Base-by-base conservation (phyloP, 2,329 filamentous ascomycete genomes). In the Cladophialophora bantiana region DNA sequence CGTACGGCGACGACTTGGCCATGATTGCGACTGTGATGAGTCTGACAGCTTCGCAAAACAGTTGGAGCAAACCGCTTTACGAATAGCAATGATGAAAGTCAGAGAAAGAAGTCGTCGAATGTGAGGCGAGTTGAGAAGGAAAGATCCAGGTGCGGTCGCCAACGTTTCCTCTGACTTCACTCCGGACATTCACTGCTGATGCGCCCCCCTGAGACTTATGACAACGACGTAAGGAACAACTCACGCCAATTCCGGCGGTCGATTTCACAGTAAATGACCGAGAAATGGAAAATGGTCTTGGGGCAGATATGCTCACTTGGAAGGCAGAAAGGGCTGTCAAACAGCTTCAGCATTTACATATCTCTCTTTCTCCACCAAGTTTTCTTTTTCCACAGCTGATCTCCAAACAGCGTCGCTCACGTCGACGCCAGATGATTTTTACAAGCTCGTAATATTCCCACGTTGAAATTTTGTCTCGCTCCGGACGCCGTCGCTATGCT, bases 401-500 rank as follows among this genome's bases (percentile, higher is more conserved):
- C 10, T 50, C 45, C 13, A 20, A 50, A 31, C 45, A 3, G 45
- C 18, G 45, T 50, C 18, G 45, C 20, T 31, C 45, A 26, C 20
- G 45, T 18, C 45, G 20, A 50, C 45, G 18, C 20, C 26, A 50
- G 20, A 50, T 50, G 45, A 18, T 50, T 50, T 20, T 26, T 50
- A 50, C 45, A 31, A 26, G 45, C 45, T 50, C 45, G 15, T 50
- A 31, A 50, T 50, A 31, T 50, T 50, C 20, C 20, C 45, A 20
- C 45, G 1, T 12, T 50, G 18, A 10, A 50, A 5, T n/a, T 50
- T 31, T 31, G 9, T 31, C 45, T 50, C 20, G 35, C 32, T 45
- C 58, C 62, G 18, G 59, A 69, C 71, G 64, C 68, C 68, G 48
- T 67, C 68, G 66, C 68, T 71, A 66, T 69, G 59, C 42, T 56